phyloP scores from a whole-genome alignment of 202 grass and related monocot genomes.

The Dendrocalamus latiflorus region DNA sequence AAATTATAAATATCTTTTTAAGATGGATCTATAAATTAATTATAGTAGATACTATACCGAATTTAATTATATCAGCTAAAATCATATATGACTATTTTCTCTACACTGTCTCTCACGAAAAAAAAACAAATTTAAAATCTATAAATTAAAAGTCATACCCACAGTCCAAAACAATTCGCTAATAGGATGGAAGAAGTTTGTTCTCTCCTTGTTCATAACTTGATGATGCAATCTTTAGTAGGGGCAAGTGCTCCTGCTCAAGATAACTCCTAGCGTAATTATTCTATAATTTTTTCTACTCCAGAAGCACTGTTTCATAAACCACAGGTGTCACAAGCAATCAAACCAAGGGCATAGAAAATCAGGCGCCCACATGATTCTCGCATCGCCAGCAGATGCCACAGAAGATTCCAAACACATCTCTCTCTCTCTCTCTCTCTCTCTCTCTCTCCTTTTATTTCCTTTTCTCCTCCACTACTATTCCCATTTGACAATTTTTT shows the following conservation, averaged over 20 bases:
- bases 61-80: too few species aligned
- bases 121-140: too few species aligned
- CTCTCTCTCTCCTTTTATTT: background rate
- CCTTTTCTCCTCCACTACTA: slow-evolving; percentile 27
- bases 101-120: accelerated
- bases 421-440: too few species aligned
- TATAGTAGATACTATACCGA: too few species aligned
- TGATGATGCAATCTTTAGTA: slow-evolving; percentile 1
- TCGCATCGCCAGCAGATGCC: slow-evolving; percentile 3
- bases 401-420: slow-evolving; percentile 31
- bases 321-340: slow-evolving; percentile 22
- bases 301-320: slow-evolving; percentile 1
- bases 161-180: too few species aligned
- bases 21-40: too few species aligned
- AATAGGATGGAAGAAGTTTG: background rate
- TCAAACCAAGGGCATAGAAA: slow-evolving; percentile 9
- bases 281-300: background rate
- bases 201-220: slow-evolving; percentile 5
- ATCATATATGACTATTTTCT: too few species aligned
- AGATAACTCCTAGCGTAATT: background rate
- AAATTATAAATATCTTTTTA: too few species aligned
- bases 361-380: slow-evolving; percentile 19
- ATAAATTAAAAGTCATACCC: too few species aligned
- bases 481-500: background rate
- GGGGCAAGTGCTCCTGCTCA: background rate